Evolutionary conservation across 2,329 filamentous ascomycete genomes (phyloP), one percentile per base, ranked within the genome.

Genomic region (Fonsecaea erecta): DNA sequence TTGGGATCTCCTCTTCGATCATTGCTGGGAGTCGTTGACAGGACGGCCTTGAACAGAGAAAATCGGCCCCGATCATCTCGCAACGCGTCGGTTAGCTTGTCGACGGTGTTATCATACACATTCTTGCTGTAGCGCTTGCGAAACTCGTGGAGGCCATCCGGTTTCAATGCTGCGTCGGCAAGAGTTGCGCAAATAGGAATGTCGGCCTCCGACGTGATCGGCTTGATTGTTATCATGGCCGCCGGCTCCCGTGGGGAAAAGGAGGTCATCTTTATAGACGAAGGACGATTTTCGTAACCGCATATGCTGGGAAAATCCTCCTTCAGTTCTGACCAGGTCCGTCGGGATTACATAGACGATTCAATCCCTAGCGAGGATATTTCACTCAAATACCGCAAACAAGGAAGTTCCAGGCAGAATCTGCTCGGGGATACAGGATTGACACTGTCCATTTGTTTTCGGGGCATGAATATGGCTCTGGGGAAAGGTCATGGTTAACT

Each of bases 1-100:
- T 54, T 26, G 18, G 1, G 37, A 35, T 52, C 28, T 34, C 9
- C 21, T 14, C 8, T 32, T 28, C 18, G 55, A 24, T 62, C 60
- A 1, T 21, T 14, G 12, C 63, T 30, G 12, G 35, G 53, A 11
- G 55, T 21, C 5, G 52, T 14, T 9, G 65, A 43, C 9, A 56
- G 48, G 14, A 71, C 65, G 7, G 67, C 67, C 46, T 71, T 71
- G 65, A 71, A 64, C 6, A 68, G 7, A 35, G 26, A 34, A 37
- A 53, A 63, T 18, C 46, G 43, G 5, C 32, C 56, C 11, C 37
- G 60, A 14, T 53, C 32, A 34, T 67, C 52, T 12, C 54, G 62
- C 16, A 71, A n/a, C 5, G 67, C 56, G 8, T 60, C 57, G 51
- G 60, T 69, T 40, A 71, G 32, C 40, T 63, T 65, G 11, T 62